Base-by-base conservation (phyloP, 176 grass and related monocot species). In the Typha latifolia region DNA sequence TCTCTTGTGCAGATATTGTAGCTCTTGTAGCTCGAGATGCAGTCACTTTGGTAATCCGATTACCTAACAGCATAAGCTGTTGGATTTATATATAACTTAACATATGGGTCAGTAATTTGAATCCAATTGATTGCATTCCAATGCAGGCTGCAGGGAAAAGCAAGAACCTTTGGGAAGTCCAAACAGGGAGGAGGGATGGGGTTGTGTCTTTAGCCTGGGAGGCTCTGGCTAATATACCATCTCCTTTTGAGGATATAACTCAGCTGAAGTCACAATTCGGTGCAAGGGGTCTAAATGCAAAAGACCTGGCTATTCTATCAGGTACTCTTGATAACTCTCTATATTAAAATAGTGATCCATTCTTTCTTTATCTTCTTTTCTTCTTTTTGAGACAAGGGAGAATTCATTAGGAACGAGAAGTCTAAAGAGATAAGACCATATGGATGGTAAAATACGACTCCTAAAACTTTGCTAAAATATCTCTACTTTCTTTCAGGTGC, bases 221-320 rank as follows among this genome's bases (percentile, higher is more conserved):
- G 21, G 90, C 86, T 24, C 29, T 81, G 3, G 12, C 68, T 0
- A 73, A 92, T 14, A 71, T 99, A 4, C 94, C 94, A 1, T 86
- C 89, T 0, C 79, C 89, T 1, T 78, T 29, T 12, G 79, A 76
- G 48, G 84, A 82, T 62, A 69, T 99, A 74, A 82, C 84, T 34
- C 53, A 48, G 69, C 74, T 99, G 31, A 83, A 76, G 31, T 65
- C 79, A 48, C 50, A 81, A 32, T 99, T 90, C 73, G 69, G 48
- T 22, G 70, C 72, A 32, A 85, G 87, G 73, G 85, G 81, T 59
- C 84, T 99, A 2, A 81, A 84, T 84, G 12, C 70, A 18, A 99
- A 94, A 76, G 94, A 99, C 78, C 68, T 99, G 4, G 94, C 83
- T 20, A 89, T 99, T 3, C 81, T 99, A 34, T 99, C 94, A 62